These are phyloP conservation scores for Claviceps spartinae DNA, from an alignment of 2,329 filamentous ascomycete genomes.

Conservation along the genomic window DNA sequence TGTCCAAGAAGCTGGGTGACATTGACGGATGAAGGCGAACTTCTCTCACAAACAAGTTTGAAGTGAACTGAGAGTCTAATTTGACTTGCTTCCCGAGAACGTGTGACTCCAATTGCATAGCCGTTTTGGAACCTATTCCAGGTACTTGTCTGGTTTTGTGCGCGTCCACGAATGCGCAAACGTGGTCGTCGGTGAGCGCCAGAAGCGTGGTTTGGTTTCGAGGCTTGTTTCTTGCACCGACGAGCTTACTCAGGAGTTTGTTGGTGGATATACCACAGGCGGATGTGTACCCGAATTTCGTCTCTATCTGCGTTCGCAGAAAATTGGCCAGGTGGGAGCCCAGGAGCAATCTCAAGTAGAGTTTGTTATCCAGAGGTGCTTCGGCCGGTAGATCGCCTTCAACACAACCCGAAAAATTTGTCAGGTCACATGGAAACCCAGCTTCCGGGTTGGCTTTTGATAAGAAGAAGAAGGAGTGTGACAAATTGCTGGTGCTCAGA, in stretches of 20 bases:
- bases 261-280: constrained; percentile 81
- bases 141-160: constrained; percentile 72
- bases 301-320: constrained; percentile 58
- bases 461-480: constrained; percentile 67
- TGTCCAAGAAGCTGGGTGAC: constrained; percentile 50
- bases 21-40: constrained; percentile 51
- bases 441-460: constrained; percentile 56
- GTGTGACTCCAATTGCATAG: constrained; percentile 36
- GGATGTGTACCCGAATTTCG: constrained; percentile 69
- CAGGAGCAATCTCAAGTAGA: constrained; percentile 52
- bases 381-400: constrained; percentile 14
- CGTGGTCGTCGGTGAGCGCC: constrained; percentile 43
- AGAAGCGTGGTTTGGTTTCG: constrained; percentile 75
- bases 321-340: constrained; percentile 71
- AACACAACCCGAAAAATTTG: constrained; percentile 49
- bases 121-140: constrained; percentile 65
- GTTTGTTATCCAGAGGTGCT: constrained; percentile 20
- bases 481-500: constrained; percentile 52
- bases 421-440: constrained; percentile 73
- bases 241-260: constrained; percentile 76
- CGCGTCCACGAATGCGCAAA: constrained; percentile 56
- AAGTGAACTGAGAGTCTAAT: constrained; percentile 22
- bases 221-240: constrained; percentile 74
- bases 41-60: constrained; percentile 47
- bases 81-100: constrained; percentile 26